A percentile compares a stretch with the other conserved stretches of the same genome.
phyloP scores from a whole-genome alignment of 2,329 filamentous ascomycete genomes.

The Fusarium verticillioides region DNA sequence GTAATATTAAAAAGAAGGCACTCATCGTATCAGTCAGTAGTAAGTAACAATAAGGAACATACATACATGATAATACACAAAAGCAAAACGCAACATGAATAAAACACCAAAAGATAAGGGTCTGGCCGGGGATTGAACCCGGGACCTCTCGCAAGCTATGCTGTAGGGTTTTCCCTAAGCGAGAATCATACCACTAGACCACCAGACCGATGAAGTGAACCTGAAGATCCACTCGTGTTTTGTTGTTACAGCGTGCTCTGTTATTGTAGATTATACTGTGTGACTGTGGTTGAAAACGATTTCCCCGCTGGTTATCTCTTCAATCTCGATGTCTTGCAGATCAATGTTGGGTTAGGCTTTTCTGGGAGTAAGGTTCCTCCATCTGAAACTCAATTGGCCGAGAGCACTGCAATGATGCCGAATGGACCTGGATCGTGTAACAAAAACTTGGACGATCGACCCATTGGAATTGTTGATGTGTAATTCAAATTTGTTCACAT shows the following conservation, averaged over 20 bases:
- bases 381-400: conserved; percentile 2
- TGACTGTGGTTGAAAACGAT: fast-evolving
- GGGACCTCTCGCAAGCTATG: conserved; percentile 57
- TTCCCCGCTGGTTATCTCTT: background rate
- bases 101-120: conserved; percentile 46
- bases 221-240: conserved; percentile 15
- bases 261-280: background rate
- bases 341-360: background rate
- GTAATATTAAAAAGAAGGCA: background rate
- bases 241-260: background rate
- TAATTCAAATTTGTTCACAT: background rate
- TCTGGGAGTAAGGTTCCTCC: background rate
- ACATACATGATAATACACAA: too few relatives aligned
- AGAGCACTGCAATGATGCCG: background rate
- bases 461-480: background rate
- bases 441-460: background rate
- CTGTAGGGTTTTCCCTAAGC: conserved; percentile 67
- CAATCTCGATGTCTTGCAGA: conserved; percentile 21
- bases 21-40: too few relatives aligned
- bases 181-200: conserved; percentile 78
- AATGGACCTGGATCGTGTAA: background rate
- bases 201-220: conserved; percentile 53
- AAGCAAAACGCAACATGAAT: background rate
- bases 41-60: too few relatives aligned
- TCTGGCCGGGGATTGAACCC: conserved; percentile 60